Evolutionary conservation across 176 grass and related monocot species (phyloP), one percentile per base, ranked within the genome.

Genomic region (Stipa capillata): DNA sequence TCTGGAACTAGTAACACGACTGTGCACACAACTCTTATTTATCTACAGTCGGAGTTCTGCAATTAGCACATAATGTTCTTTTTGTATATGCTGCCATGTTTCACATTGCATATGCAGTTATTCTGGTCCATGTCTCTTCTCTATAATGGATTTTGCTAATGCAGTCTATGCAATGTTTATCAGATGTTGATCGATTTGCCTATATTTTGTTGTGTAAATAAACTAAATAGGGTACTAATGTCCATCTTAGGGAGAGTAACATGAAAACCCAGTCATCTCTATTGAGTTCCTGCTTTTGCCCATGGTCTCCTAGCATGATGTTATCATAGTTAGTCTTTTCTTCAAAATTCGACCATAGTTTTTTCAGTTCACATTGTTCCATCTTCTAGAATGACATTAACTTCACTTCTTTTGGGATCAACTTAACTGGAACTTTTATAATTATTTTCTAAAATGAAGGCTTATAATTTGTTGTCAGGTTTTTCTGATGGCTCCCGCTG

Each of bases 401-500:
- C 14, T 49, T 8, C 2, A 62, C 44, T 57, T 35, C 1, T 53
- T 35, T 40, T 54, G 47, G 7, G 54, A n/a, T 7, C 2, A 29
- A 20, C 43, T 75, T 73, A 86, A 41, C 25, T 4, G 34, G 21
- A 42, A 78, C 32, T n/a, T 5, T 62, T 43, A 39, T 71, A 51
- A 52, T 76, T 15, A 77, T 67, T 69, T 15, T 15, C 7, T 83
- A 31, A 59, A 39, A 53, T 60, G 9, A 70, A 29, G 32, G 1
- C 35, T 44, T 39, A 33, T 69, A 58, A 53, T 78, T 53, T 13
- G 57, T 62, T 76, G 8, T 1, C 79, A 98, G 85, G 42, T 85
- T 43, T 6, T 85, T 31, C 25, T 11, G 15, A 96, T 98, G 92
- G 72, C 92, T 62, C 92, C 92, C 7, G 78, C 89, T 69, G 55